Conservation (phyloP, 1,284 basidiomycete species). For the Boletus albobrunnescens region DNA sequence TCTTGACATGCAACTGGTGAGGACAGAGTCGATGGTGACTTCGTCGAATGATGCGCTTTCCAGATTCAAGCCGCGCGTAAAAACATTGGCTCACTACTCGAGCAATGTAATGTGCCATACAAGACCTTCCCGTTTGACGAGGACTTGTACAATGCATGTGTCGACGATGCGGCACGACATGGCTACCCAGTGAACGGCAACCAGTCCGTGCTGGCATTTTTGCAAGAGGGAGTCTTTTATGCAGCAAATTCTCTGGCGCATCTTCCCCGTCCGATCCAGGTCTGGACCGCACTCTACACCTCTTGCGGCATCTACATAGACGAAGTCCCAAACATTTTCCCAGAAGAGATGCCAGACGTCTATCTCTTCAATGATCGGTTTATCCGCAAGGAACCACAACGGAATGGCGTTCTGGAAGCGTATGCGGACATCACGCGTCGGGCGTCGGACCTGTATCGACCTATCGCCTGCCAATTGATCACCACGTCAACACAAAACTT, state of each 20-base stretch:
- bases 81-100: slow-evolving; percentile 18
- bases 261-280: slow-evolving; percentile 14
- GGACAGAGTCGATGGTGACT: not conserved
- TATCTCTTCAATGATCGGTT: slow-evolving; percentile 31
- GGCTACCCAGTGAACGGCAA: slow-evolving; percentile 20
- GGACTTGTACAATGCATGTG: slow-evolving; percentile 16
- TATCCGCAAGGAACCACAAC: slow-evolving; percentile 20
- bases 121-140: slow-evolving; percentile 11
- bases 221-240: slow-evolving; percentile 18
- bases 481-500: slow-evolving; percentile 26
- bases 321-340: slow-evolving; percentile 19
- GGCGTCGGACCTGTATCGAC: slow-evolving; percentile 14
- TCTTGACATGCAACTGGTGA: slow-evolving; percentile 20
- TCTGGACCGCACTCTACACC: slow-evolving; percentile 34
- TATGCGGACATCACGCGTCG: slow-evolving; percentile 28
- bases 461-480: slow-evolving; percentile 28
- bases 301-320: slow-evolving; percentile 31
- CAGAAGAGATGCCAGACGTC: slow-evolving; percentile 18
- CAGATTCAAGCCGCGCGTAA: slow-evolving; percentile 11
- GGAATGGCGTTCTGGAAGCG: slow-evolving; percentile 22
- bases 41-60: not conserved
- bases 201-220: slow-evolving; percentile 11
- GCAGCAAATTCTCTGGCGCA: slow-evolving; percentile 14
- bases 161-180: slow-evolving; percentile 8
- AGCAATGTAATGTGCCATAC: slow-evolving; percentile 15